phyloP scores from a whole-genome alignment of 129 eudicot species.

The Daucus carota region DH1_v3.0 NC_030387.2:26915001-26915500 shows the following conservation, averaged over 20 bases:
- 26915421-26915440: not conserved
- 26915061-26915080: not conserved
- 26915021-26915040: not conserved
- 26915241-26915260: not conserved
- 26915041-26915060: not conserved
- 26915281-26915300: not conserved
- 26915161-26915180: not conserved
- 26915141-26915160: not conserved
- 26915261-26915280: not conserved
- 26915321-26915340: not conserved
- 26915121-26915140: not conserved
- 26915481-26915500: not conserved
- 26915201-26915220: not conserved
- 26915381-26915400: not conserved
- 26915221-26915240: not conserved
- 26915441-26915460: not conserved
- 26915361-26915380: not conserved
- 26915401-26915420: not conserved
- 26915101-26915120: not conserved
- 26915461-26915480: not conserved
- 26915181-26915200: not conserved
- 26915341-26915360: too few relatives aligned
- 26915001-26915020: slow-evolving; percentile 44
- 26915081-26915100: not conserved
- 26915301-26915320: not conserved